Conservation (phyloP, 2,329 filamentous ascomycete genomes). For the Pezicula radicicola region DNA sequence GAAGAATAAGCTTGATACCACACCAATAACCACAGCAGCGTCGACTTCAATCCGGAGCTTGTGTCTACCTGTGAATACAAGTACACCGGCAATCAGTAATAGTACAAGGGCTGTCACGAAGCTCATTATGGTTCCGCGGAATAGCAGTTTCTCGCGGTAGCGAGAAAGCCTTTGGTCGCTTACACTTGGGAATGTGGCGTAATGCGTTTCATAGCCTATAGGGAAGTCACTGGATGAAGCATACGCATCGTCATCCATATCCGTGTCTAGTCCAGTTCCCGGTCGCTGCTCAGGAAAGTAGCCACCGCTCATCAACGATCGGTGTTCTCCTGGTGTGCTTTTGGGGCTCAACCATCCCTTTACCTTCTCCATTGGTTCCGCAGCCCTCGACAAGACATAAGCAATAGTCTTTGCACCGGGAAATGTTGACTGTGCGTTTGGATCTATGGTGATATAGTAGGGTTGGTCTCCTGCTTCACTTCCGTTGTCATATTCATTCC, state of each 20-base stretch:
- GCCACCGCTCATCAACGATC: constrained; percentile 18
- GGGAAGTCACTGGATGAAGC: constrained; percentile 46
- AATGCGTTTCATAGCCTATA: constrained; percentile 50
- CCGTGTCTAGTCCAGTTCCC: constrained; percentile 30
- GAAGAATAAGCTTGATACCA: constrained; percentile 63
- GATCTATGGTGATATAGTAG: constrained; percentile 74
- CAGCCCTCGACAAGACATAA: constrained; percentile 44
- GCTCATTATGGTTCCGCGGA: constrained; percentile 48
- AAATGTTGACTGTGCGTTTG: constrained; percentile 55
- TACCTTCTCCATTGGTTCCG: constrained; percentile 46
- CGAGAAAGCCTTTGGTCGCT: constrained; percentile 45
- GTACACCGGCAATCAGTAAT: constrained; percentile 59
- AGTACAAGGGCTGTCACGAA: constrained; percentile 61
- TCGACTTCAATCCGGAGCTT: constrained; percentile 71
- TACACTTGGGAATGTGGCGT: constrained; percentile 50
- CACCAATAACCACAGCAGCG: constrained; percentile 66
- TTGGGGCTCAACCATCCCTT: constrained; percentile 45
- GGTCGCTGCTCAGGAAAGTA: constrained; percentile 17
- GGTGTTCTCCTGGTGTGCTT: constrained; percentile 20
- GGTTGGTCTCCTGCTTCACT: constrained; percentile 62
- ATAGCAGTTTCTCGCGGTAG: constrained; percentile 54
- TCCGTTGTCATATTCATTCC: constrained; percentile 85
- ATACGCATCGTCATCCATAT: constrained; percentile 47
- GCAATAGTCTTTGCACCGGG: constrained; percentile 51
- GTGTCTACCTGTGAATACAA: constrained; percentile 66